Base-by-base conservation (phyloP, 2,329 filamentous ascomycete genomes). In the Pyrenophora graminea region DNA sequence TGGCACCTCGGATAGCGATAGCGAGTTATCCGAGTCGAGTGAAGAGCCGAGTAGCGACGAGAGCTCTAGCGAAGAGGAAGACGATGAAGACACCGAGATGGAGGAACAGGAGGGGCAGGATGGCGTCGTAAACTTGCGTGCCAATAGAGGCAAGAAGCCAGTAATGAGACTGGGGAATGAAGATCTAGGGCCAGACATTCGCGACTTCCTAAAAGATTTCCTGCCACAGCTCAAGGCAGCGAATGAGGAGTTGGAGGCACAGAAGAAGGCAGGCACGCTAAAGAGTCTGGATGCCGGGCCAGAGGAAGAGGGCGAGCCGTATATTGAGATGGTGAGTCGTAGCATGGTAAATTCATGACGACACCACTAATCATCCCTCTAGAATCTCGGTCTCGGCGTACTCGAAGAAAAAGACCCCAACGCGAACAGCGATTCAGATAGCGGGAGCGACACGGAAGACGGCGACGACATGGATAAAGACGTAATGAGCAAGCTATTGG, bases 361-460 rank as follows among this genome's bases (percentile, higher is more conserved):
- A 6, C 30, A 36, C 18, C 47, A 19, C 48, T 65, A 32, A 64
- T 59, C 17, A 17, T 40, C 12, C 6, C 7, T 37, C 41, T 27
- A 70, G 64, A 58, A 78, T 55, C 74, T 79, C n/a, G 76, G 76
- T 18, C 68, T 79, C 31, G 76, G 76, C n/a, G 76, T 79, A 12
- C 64, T 78, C 3, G 73, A 79, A 61, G 68, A 74, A 50, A 65
- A 73, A 51, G 67, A 72, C 34, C 59, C 64, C 0, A 56, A 68
- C 33, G 62, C 57, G 21, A 53, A 55, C 31, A 57, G 63, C 8
- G 45, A 50, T 17, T 59, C 62, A 3, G 61, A 56, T 3, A 62
- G 59, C 42, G 61, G 62, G n/a, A 63, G 61, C 40, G 62, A 66
- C 3, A 54, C 49, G 2, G 49, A 48, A 17, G 55, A 55, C 19